Base-by-base conservation (phyloP, 305 asterid genomes). In the Fraxinus angustifolia region DNA sequence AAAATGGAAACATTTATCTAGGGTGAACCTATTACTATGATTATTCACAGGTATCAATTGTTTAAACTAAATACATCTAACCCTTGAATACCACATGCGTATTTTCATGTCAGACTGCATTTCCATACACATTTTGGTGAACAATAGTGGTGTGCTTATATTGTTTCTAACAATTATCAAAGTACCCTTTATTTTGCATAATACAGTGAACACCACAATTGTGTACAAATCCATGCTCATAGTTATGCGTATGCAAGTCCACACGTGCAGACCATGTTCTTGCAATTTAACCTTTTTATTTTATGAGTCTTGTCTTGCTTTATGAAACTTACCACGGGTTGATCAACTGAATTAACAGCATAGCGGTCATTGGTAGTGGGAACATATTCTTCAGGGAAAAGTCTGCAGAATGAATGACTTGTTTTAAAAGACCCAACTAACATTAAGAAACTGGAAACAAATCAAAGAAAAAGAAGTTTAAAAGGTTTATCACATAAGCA, bases 341-440 rank as follows among this genome's bases (percentile, higher is more conserved):
- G 94, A 21, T 93, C 94, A 70, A 94, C 87, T 79, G 88, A 87
- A 86, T 93, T 94, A 83, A 90, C 97, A 82, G 92, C 90, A 85
- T 91, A 96, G 78, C 85, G 85, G 67, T 90, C 89, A 77, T 72
- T 89, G 71, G 90, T 85, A 77, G 95, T 91, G 48, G 96, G 86
- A 85, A 78, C 87, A 85, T 96, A 86, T 73, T 89, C 97, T 84
- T 92, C 97, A 80, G 93, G 84, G 89, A 90, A 94, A 40, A 94
- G 89, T 93, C 99, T 96, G 38, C 73, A 84, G 82, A 85, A 72
- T 76, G 62, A 75, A 82, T 78, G 21, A 83, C 81, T 23, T 65
- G 35, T 48, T 77, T 30, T 10, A 73, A 78, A 17, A 86, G 81
- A 80, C 81, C 8, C 17, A 31, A 79, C 71, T 56, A 85, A 71